phyloP scores from a whole-genome alignment of 805 yeast genomes.

The Cyberlindnera galapagoensis region DNA sequence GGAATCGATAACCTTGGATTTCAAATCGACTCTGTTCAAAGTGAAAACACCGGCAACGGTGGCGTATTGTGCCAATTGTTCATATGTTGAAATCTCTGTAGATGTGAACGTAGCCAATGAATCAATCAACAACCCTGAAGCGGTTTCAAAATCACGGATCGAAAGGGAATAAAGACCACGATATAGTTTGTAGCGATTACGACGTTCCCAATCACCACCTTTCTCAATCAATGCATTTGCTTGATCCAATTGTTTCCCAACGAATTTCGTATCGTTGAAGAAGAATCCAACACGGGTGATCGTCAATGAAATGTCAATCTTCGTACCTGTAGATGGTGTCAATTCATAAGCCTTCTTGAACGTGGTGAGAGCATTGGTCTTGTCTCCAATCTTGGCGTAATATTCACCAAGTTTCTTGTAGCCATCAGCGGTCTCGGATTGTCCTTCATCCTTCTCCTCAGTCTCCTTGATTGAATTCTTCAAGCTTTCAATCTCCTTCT shows the following conservation, averaged over 20 bases:
- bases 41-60: conserved; percentile 82
- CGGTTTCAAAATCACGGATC: conserved; percentile 79
- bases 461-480: conserved; percentile 39
- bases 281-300: conserved; percentile 87
- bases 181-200: conserved; percentile 90
- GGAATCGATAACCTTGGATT: conserved; percentile 80
- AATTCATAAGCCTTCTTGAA: conserved; percentile 68
- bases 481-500: conserved; percentile 41
- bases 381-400: conserved; percentile 81
- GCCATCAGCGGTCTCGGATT: conserved; percentile 68
- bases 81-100: conserved; percentile 82
- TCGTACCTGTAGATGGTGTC: conserved; percentile 82
- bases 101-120: conserved; percentile 94
- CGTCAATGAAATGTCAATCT: conserved; percentile 80
- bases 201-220: conserved; percentile 99
- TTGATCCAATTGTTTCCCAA: conserved; percentile 66
- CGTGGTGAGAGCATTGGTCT: conserved; percentile 57
- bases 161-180: conserved; percentile 79
- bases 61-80: conserved; percentile 83
- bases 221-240: conserved; percentile 75
- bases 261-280: conserved; percentile 67
- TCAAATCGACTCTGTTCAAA: conserved; percentile 77
- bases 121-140: conserved; percentile 80
- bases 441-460: conserved; percentile 71
- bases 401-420: conserved; percentile 82